A percentile compares a stretch with the other conserved stretches of the same genome.
These are phyloP conservation scores for Zoysia pacifica DNA, from an alignment of 176 grass and related monocot genomes.

Conservation along the genomic window DNA sequence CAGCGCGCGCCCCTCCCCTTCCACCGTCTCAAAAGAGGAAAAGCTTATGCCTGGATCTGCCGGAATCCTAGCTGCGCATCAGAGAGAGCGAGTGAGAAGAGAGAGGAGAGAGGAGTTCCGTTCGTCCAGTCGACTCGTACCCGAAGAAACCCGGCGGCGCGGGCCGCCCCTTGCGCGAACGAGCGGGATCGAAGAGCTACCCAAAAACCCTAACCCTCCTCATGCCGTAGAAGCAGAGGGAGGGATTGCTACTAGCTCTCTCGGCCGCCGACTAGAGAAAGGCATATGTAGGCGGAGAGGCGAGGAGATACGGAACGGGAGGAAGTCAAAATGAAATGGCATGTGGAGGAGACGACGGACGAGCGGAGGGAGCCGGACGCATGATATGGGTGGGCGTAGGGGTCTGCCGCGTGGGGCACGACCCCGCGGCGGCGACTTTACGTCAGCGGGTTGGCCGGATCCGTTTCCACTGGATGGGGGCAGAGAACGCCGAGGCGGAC, in stretches of 20 bases:
- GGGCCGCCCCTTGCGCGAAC: not conserved
- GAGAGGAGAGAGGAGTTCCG: not conserved
- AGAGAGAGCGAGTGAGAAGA: not conserved
- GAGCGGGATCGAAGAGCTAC: not conserved
- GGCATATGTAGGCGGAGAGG: conserved; percentile 34
- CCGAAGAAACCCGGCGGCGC: not conserved
- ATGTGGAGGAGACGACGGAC: conserved; percentile 35
- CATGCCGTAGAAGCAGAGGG: not conserved
- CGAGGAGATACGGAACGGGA: not conserved
- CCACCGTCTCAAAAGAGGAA: not conserved
- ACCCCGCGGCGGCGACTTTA: no score
- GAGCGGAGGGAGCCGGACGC: not conserved
- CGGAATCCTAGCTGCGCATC: conserved; percentile 7
- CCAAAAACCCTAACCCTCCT: conserved; percentile 77
- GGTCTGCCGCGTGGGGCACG: no score
- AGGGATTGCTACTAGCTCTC: not conserved
- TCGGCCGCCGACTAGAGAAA: conserved; percentile 37
- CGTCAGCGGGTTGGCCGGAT: no score
- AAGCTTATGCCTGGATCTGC: conserved; percentile 38
- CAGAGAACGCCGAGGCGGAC: conserved; percentile 5
- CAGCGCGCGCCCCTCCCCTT: not conserved
- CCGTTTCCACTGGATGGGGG: no score
- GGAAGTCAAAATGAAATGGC: conserved; percentile 42
- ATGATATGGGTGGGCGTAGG: no score
- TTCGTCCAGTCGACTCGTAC: not conserved